phyloP scores from a whole-genome alignment of 176 grass and related monocot genomes.

The Saccharum spontaneum region DNA sequence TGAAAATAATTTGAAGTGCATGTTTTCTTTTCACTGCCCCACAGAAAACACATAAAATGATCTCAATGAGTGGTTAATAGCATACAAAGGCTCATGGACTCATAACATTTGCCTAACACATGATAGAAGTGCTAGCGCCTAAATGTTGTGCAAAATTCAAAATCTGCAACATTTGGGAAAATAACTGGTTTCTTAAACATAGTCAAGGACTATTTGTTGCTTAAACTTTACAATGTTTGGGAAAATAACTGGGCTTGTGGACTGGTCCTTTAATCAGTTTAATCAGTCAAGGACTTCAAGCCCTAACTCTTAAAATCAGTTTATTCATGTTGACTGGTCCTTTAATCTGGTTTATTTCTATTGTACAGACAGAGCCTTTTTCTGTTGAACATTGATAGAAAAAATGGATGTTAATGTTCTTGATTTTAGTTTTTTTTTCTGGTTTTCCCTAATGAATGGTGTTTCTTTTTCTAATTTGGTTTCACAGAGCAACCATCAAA shows the following conservation, averaged over 20 bases:
- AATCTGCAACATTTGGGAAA: neutral
- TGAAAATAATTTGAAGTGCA: neutral
- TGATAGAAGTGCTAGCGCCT: neutral
- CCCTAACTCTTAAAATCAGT: neutral
- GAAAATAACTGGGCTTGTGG: neutral
- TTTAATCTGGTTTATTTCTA: constrained; percentile 15
- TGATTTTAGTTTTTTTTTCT: neutral
- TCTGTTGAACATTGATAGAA: constrained; percentile 6
- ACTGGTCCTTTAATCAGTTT: neutral
- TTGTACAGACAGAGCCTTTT: constrained; percentile 1
- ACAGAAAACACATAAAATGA: neutral
- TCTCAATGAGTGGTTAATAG: neutral
- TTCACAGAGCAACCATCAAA: constrained; percentile 16
- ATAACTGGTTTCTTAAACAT: neutral
- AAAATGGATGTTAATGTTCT: neutral
- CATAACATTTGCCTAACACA: neutral
- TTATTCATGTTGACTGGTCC: neutral
- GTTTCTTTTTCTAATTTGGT: constrained; percentile 13
- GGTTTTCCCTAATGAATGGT: constrained; percentile 8
- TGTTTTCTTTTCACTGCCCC: neutral
- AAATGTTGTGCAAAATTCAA: neutral
- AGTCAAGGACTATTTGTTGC: neutral
- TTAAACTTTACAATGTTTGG: neutral
- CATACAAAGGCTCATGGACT: neutral
- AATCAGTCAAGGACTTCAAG: neutral